Percentiles rank a stretch among this genome's conserved stretches.
phyloP scores from a whole-genome alignment of 306 rosid species.

The Carpinus viminea region DNA sequence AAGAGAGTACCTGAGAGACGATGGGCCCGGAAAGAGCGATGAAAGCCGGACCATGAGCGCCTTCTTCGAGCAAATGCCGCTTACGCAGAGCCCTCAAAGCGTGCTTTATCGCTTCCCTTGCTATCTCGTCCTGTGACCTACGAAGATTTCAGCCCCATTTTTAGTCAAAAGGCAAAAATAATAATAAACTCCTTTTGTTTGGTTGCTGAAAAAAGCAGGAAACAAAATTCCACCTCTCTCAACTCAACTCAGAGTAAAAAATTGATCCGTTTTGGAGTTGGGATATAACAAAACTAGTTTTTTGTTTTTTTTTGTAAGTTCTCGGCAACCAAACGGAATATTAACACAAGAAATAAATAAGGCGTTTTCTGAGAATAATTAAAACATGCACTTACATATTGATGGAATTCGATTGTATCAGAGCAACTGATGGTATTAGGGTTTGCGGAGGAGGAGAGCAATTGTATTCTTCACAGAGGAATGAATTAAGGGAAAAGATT shows the following conservation, averaged over 20 bases:
- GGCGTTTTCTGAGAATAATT: neutral
- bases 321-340: slow-evolving; percentile 8
- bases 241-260: neutral
- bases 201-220: slow-evolving; percentile 1
- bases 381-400: slow-evolving; percentile 25
- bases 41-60: slow-evolving; percentile 88
- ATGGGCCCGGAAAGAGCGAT: slow-evolving; percentile 77
- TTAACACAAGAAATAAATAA: neutral
- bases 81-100: slow-evolving; percentile 79
- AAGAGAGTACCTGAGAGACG: slow-evolving; percentile 53
- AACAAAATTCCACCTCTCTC: neutral
- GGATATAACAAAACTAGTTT: too few relatives aligned
- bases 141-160: slow-evolving; percentile 11
- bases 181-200: too few relatives aligned
- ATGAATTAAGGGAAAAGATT: neutral
- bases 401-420: slow-evolving; percentile 8
- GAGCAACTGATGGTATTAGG: slow-evolving; percentile 25
- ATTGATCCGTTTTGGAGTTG: neutral
- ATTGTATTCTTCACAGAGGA: neutral
- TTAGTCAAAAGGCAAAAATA: neutral
- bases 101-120: slow-evolving; percentile 66
- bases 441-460: slow-evolving; percentile 4
- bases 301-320: neutral
- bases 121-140: slow-evolving; percentile 62
- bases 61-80: slow-evolving; percentile 95